phyloP scores from a whole-genome alignment of 805 yeast species.

The Kluyveromyces starmeri region DNA sequence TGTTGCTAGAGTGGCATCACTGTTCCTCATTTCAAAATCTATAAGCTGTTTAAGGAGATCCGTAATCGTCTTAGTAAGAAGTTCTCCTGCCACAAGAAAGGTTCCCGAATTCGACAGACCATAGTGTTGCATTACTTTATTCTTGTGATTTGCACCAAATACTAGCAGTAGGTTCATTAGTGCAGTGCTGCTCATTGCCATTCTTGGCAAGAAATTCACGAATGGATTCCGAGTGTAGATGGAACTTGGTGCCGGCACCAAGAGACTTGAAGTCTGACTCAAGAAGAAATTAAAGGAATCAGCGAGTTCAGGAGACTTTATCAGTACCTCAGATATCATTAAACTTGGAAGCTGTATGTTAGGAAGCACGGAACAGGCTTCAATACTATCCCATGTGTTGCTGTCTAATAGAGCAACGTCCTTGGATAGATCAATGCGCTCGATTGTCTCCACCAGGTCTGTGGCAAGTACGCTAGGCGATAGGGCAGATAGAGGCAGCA shows the following conservation, averaged over 20 bases:
- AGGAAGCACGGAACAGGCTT: no score
- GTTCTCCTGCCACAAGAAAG: constrained; percentile 37
- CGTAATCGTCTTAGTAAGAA: constrained; percentile 49
- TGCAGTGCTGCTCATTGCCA: constrained; percentile 50
- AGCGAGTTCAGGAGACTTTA: constrained; percentile 50
- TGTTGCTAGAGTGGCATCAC: constrained; percentile 60
- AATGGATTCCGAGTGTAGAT: constrained; percentile 57
- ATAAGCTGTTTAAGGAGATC: constrained; percentile 44
- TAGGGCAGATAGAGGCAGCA: no score
- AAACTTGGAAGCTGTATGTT: constrained; percentile 24
- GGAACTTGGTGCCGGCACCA: constrained; percentile 58
- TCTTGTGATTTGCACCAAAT: constrained; percentile 37
- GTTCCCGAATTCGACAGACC: constrained; percentile 5
- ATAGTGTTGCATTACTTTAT: constrained; percentile 13
- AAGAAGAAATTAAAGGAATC: constrained; percentile 57
- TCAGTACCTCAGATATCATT: constrained; percentile 48
- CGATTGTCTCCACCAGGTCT: no score
- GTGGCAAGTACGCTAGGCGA: no score
- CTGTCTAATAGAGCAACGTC: no score
- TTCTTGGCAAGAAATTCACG: constrained; percentile 50
- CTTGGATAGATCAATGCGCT: no score
- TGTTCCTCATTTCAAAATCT: constrained; percentile 43
- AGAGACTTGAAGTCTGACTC: constrained; percentile 47
- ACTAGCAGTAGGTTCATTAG: constrained; percentile 49
- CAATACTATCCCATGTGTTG: no score